phyloP scores from a whole-genome alignment of 2,329 filamentous ascomycete genomes.

The Hypoxylon sp. region DNA sequence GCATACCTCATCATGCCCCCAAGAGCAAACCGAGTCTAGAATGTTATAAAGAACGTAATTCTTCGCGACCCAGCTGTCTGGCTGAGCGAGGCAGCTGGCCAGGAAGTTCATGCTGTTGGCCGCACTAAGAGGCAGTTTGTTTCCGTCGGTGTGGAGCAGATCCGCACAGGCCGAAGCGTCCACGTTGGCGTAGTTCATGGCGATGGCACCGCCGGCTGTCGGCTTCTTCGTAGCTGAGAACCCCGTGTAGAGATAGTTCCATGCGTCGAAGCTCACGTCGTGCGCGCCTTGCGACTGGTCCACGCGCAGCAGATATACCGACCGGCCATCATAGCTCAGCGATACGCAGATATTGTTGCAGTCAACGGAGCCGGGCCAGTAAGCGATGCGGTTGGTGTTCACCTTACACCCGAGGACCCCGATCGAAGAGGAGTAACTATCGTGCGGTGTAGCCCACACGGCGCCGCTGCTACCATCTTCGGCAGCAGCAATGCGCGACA shows the following conservation, averaged over 20 bases:
- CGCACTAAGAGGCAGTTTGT: slow-evolving; percentile 69
- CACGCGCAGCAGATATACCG: slow-evolving; percentile 70
- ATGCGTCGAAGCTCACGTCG: slow-evolving; percentile 73
- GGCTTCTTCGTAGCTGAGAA: slow-evolving; percentile 63
- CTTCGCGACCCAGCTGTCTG: slow-evolving; percentile 66
- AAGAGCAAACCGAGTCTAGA: slow-evolving; percentile 64
- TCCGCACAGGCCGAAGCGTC: slow-evolving; percentile 64
- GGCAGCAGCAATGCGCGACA: slow-evolving; percentile 29
- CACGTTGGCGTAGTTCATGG: slow-evolving; percentile 67
- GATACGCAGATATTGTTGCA: slow-evolving; percentile 72
- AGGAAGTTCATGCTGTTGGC: slow-evolving; percentile 72
- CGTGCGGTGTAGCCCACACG: slow-evolving; percentile 68
- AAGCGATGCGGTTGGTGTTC: slow-evolving; percentile 72
- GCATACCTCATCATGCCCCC: slow-evolving; percentile 68
- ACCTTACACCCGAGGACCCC: slow-evolving; percentile 74
- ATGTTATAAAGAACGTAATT: slow-evolving; percentile 70
- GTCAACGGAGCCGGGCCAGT: slow-evolving; percentile 68
- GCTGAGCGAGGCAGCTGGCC: slow-evolving; percentile 61
- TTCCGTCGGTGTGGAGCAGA: slow-evolving; percentile 64
- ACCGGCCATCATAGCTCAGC: slow-evolving; percentile 64
- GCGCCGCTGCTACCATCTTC: slow-evolving; percentile 46
- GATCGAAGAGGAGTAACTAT: slow-evolving; percentile 69
- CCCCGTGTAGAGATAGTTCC: slow-evolving; percentile 71
- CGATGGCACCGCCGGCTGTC: slow-evolving; percentile 64
- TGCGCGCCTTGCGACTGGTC: slow-evolving; percentile 70